Base-by-base conservation (phyloP, 1,284 basidiomycete species). In the Ceraceosorus guamensis region DNA sequence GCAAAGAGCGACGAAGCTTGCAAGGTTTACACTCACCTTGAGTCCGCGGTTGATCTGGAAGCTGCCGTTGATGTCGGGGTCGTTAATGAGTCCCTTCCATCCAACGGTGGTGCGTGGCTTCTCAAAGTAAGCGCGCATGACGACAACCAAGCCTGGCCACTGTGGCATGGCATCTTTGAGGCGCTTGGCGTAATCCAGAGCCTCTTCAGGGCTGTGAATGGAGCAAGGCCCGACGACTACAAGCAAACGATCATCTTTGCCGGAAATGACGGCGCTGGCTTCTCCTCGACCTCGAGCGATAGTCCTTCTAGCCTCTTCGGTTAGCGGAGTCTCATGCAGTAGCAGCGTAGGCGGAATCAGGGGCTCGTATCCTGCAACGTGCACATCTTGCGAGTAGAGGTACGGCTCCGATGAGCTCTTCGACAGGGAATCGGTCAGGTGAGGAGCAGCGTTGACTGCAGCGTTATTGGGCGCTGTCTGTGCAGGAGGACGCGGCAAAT, bases 61-160 rank as follows among this genome's bases (percentile, higher is more conserved):
- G 72, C 68, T 69, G 52, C 77, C 83, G 76, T 91, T 89, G 78
- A 92, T 84, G 60, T 87, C 84, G 5, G 89, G 89, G 73, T 91
- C 79, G 76, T 97, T 98, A 80, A 98, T 97, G 63, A 98, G 84
- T 51, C 93, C 93, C 78, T 97, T 97, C 93, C 93, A 97, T 16
- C 92, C 92, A 53, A 97, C 87, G 0, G 93, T 97, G 10, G 93
- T 97, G 46, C 93, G 63, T 8, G 75, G 75, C 57, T 77, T 78
- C 58, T 79, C 78, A 56, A 97, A 96, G 83, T 97, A 97, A 62
- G 90, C 86, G 44, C 93, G 83, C 93, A 97, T 97, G 77, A 97
- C 79, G 74, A 98, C 87, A 73, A 90, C 82, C 48, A 97, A 81
- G 69, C 93, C 81, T 78, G 83, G 81, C 35, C 87, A 82, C 76